These are phyloP conservation scores for Gigaspora rosea DNA, from an alignment of 192 early-diverging fungal species.

Conservation along the genomic window DNA sequence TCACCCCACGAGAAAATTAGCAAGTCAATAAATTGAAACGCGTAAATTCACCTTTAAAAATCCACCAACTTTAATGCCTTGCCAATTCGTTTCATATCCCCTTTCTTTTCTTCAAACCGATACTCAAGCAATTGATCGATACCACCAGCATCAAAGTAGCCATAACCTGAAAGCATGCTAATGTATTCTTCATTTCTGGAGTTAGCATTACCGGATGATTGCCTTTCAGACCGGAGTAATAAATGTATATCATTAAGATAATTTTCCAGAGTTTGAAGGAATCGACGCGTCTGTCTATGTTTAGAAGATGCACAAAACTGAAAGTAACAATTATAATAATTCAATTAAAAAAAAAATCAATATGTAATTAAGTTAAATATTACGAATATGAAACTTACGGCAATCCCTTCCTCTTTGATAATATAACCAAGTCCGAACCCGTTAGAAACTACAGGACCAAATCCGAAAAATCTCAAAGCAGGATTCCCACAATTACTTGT, in stretches of 20 bases:
- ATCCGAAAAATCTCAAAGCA: constrained; percentile 74
- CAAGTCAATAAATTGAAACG: no score
- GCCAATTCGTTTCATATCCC: constrained; percentile 25
- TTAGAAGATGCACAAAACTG: constrained; percentile 51
- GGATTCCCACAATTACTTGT: constrained; percentile 67
- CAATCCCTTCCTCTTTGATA: constrained; percentile 53
- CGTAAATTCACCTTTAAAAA: constrained; percentile 15
- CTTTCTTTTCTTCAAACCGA: constrained; percentile 23
- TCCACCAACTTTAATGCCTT: constrained; percentile 26
- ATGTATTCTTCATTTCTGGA: constrained; percentile 37
- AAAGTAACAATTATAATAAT: background rate
- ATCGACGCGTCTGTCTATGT: constrained; percentile 50
- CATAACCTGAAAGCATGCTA: constrained; percentile 37
- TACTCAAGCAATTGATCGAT: constrained; percentile 20
- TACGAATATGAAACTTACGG: constrained; percentile 37
- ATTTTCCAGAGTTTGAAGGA: constrained; percentile 43
- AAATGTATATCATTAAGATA: constrained; percentile 44
- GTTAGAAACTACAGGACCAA: constrained; percentile 76
- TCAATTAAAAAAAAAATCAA: constrained; percentile 4
- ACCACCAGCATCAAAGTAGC: constrained; percentile 48
- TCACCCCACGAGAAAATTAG: no score
- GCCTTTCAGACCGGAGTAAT: constrained; percentile 42
- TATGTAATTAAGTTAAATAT: background rate
- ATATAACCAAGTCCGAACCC: constrained; percentile 90
- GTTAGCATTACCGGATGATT: constrained; percentile 36